These are phyloP conservation scores for Gautieria morchelliformis DNA, from an alignment of 768 basidiomycete genomes.

Conservation along the genomic window DNA sequence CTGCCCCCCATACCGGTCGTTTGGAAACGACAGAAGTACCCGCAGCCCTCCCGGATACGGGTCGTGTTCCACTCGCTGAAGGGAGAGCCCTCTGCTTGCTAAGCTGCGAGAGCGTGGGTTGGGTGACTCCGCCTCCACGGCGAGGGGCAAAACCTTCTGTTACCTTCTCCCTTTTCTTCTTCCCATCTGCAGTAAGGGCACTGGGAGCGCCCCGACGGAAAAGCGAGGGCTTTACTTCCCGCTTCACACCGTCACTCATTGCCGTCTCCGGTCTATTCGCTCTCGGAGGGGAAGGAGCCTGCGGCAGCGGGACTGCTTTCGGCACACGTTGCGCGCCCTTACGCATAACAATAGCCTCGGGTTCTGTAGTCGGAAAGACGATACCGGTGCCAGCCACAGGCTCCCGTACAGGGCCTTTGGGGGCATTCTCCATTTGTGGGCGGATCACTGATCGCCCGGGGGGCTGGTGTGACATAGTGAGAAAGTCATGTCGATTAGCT, in stretches of 20 bases:
- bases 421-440: not conserved
- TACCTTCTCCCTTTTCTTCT: not conserved
- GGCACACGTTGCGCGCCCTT: constrained; percentile 7
- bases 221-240: constrained; percentile 2
- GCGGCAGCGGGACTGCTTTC: not conserved
- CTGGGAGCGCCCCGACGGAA: not conserved
- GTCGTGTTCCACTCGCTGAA: not conserved
- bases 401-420: not conserved
- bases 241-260: not conserved
- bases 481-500: not conserved
- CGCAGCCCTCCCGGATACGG: not conserved
- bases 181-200: not conserved
- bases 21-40: not conserved
- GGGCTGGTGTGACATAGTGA: not conserved
- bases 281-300: not conserved
- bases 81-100: constrained; percentile 1
- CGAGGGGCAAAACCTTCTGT: not conserved
- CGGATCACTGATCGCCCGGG: not conserved
- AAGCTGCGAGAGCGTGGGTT: constrained; percentile 6
- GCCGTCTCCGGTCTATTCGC: not conserved
- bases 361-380: not conserved
- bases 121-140: constrained; percentile 4
- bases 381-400: not conserved
- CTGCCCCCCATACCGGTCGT: not conserved
- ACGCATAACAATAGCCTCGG: not conserved